These are phyloP conservation scores for Croton laevigatus DNA, from an alignment of 441 rosid species.

Conservation along the genomic window DNA sequence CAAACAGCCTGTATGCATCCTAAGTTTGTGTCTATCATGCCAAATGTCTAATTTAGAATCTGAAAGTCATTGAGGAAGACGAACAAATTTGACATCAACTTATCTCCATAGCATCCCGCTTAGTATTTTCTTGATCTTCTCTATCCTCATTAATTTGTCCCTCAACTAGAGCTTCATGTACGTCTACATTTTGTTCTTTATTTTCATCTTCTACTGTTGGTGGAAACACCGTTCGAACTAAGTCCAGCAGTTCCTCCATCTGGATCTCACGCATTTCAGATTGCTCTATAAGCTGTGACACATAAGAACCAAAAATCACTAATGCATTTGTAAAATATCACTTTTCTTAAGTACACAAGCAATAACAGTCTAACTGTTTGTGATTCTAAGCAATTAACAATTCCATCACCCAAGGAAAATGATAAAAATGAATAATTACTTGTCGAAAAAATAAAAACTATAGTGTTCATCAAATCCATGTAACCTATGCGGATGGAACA, in stretches of 20 bases:
- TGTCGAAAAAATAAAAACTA: background rate
- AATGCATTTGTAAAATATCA: background rate
- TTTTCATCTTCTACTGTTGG: conserved; percentile 22
- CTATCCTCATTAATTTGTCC: background rate
- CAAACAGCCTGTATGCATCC: no score
- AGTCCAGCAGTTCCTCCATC: conserved; percentile 32
- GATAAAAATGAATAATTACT: background rate
- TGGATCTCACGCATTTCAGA: conserved; percentile 36
- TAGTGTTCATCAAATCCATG: background rate
- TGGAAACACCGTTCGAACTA: conserved; percentile 32
- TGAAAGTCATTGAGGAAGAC: background rate
- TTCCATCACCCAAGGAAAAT: background rate
- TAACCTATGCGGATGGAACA: background rate
- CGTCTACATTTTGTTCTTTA: conserved; percentile 6
- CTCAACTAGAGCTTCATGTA: background rate
- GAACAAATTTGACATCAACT: conserved; percentile 12
- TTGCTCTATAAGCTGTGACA: conserved; percentile 43
- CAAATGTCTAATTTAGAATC: background rate
- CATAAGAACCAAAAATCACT: background rate
- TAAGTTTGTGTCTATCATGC: no score
- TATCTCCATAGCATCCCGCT: conserved; percentile 14
- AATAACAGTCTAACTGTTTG: background rate
- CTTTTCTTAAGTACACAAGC: background rate
- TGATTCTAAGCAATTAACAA: background rate
- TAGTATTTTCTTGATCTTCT: conserved; percentile 10